Base-by-base conservation (phyloP, 345 rosid species). In the Balakata baccata region DNA sequence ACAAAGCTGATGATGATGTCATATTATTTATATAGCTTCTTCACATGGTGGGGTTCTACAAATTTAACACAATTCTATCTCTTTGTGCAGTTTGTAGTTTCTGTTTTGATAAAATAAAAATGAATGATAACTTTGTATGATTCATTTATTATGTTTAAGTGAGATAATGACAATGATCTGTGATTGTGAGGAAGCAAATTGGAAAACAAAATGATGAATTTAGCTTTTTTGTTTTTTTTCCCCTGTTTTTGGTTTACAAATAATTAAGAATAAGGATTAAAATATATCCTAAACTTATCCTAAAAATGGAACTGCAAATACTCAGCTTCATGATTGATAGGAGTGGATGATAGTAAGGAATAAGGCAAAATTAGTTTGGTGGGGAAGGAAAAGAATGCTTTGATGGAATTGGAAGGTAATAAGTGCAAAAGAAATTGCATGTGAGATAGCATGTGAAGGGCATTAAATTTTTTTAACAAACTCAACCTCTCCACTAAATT, bases 361-460 rank as follows among this genome's bases (percentile, higher is more conserved):
- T 45, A 37, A 39, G 54, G 77, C 47, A n/a, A n/a, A n/a, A 54
- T 47, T 38, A 10, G 54, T 9, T 66, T 53, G 74, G 68, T 11
- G 63, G 68, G 68, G 38, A 61, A 11, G 9, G 22, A 25, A 66
- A 22, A 25, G 53, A 43, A 6, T 43, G 53, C 62, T 46, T 66
- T 38, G 65, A 49, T 3, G 50, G 59, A 50, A 11, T 46, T 46
- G 64, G 22, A 38, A 56, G 41, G 22, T 11, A 12, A 56, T 29
- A 29, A 29, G 34, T 29, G 34, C 34, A 29, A 47, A 50, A 20
- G 8, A 12, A 56, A 52, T 5, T 77, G 85, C 91, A 88, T 84
- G 89, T 84, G 87, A 29, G 34, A 39, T 70, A 79, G 80, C 91
- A 82, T 81, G 86, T 83, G 85, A 74, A 73, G 82, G 37, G 69